Percentiles rank a stretch among this genome's conserved stretches.
These are phyloP conservation scores for Multifurca ochricompacta DNA, from an alignment of 768 basidiomycete species.

Conservation along the genomic window DNA sequence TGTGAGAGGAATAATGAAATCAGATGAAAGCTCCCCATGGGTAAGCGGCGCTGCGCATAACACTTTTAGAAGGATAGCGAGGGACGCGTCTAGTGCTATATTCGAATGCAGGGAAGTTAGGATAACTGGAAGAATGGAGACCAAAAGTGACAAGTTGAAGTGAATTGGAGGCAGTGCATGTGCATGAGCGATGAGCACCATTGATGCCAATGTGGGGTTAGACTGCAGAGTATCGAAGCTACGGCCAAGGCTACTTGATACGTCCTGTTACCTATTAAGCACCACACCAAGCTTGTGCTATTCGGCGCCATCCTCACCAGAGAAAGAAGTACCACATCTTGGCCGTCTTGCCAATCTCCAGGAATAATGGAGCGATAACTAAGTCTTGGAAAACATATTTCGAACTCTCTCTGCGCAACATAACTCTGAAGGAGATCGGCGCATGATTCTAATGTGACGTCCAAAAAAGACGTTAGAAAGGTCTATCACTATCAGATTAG, in stretches of 20 bases:
- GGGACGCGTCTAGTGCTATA: slow-evolving; percentile 46
- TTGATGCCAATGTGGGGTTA: slow-evolving; percentile 11
- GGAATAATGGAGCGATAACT: slow-evolving; percentile 4
- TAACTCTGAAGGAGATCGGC: slow-evolving; percentile 16
- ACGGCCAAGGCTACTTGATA: slow-evolving; percentile 8
- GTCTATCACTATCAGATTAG: not conserved
- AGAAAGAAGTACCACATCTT: slow-evolving; percentile 12
- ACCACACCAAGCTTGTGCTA: not conserved
- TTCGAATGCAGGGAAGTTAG: slow-evolving; percentile 47
- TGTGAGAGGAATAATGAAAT: slow-evolving; percentile 41
- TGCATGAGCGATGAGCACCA: slow-evolving; percentile 17
- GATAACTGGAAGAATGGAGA: slow-evolving; percentile 35
- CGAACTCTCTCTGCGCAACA: slow-evolving; percentile 17
- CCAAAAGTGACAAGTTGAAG: slow-evolving; percentile 8
- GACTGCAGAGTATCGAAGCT: slow-evolving; percentile 10
- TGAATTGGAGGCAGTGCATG: not conserved
- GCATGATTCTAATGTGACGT: slow-evolving; percentile 11
- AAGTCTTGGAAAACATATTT: slow-evolving; percentile 15
- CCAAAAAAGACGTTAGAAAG: slow-evolving; percentile 15
- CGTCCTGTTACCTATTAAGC: slow-evolving; percentile 1
- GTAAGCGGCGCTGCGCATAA: slow-evolving; percentile 20
- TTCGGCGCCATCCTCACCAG: slow-evolving; percentile 16
- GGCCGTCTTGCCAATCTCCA: slow-evolving; percentile 18
- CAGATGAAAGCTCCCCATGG: slow-evolving; percentile 30
- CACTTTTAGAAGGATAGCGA: slow-evolving; percentile 45